A percentile compares a stretch with the other conserved stretches of the same genome.
These are phyloP conservation scores for Trichoderma parareesei DNA, from an alignment of 495 filamentous ascomycete genomes.

Conservation along the genomic window DNA sequence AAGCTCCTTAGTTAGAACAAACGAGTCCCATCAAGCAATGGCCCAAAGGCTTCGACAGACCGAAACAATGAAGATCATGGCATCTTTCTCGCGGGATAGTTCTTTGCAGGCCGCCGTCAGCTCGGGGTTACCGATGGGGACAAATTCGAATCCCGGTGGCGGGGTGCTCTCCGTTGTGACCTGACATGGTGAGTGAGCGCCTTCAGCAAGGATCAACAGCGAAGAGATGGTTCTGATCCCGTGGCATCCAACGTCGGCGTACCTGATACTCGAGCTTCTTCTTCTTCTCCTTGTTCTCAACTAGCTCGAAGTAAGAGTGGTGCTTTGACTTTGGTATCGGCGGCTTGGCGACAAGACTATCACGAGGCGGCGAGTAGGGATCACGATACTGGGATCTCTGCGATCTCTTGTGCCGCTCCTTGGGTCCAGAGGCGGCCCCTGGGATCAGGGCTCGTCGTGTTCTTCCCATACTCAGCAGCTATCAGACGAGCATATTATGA, in stretches of 20 bases:
- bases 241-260: slow-evolving; percentile 10
- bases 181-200: slow-evolving; percentile 22
- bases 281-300: slow-evolving; percentile 49
- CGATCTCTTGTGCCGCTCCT: slow-evolving; percentile 10
- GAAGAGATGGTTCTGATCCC: slow-evolving; percentile 11
- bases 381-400: neutral
- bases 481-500: neutral
- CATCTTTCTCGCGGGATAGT: slow-evolving; percentile 56
- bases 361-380: slow-evolving; percentile 22
- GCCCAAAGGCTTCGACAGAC: slow-evolving; percentile 39
- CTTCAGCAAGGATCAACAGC: neutral
- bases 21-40: neutral
- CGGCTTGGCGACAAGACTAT: slow-evolving; percentile 22
- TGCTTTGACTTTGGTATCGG: slow-evolving; percentile 38
- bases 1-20: neutral
- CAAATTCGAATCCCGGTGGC: slow-evolving; percentile 74
- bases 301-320: slow-evolving; percentile 45
- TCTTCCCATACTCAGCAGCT: neutral
- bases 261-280: slow-evolving; percentile 46
- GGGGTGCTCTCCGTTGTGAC: slow-evolving; percentile 38
- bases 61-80: slow-evolving; percentile 70
- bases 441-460: neutral
- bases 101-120: slow-evolving; percentile 75
- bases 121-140: slow-evolving; percentile 71
- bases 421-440: slow-evolving; percentile 1